Evolutionary conservation across 2,329 filamentous ascomycete species (phyloP).

Genomic region (Tympanopsis confertula): DNA sequence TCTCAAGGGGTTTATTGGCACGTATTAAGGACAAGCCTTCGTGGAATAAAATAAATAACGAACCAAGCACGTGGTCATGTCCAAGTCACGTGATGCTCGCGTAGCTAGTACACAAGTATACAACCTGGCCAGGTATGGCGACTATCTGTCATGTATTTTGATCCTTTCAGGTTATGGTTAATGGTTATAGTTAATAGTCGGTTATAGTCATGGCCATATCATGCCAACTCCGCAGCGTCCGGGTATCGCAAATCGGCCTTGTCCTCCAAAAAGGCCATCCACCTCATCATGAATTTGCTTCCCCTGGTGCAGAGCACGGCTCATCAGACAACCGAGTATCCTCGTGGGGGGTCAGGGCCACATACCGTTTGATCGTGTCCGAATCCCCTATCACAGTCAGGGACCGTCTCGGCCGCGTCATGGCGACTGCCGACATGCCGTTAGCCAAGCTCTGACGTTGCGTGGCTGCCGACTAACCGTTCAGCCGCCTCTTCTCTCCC

Average conservation of each 20-base stretch:
- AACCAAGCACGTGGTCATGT: no score
- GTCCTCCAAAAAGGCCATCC: constrained; percentile 87
- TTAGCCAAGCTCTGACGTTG: constrained; percentile 7
- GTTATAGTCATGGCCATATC: no score
- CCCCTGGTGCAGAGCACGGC: constrained; percentile 41
- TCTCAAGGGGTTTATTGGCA: no score
- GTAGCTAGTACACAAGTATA: no score
- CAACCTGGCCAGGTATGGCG: no score
- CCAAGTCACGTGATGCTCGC: no score
- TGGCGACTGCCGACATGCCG: constrained; percentile 56
- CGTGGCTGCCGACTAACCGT: constrained; percentile 48
- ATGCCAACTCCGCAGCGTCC: constrained; percentile 34
- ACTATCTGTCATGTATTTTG: no score
- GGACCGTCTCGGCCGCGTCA: constrained; percentile 88
- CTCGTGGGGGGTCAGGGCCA: not conserved
- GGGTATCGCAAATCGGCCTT: constrained; percentile 84
- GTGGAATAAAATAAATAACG: no score
- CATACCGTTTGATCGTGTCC: constrained; percentile 80
- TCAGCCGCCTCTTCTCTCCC: constrained; percentile 79
- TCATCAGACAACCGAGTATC: constrained; percentile 7
- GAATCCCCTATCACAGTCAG: constrained; percentile 87
- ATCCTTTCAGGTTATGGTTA: no score
- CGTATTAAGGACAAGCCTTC: no score
- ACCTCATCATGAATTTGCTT: constrained; percentile 71
- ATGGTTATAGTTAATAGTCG: no score